Evolutionary conservation across 768 basidiomycete species (phyloP), one percentile per base, ranked within the genome.

Genomic region (Gyrodon lividus): DNA sequence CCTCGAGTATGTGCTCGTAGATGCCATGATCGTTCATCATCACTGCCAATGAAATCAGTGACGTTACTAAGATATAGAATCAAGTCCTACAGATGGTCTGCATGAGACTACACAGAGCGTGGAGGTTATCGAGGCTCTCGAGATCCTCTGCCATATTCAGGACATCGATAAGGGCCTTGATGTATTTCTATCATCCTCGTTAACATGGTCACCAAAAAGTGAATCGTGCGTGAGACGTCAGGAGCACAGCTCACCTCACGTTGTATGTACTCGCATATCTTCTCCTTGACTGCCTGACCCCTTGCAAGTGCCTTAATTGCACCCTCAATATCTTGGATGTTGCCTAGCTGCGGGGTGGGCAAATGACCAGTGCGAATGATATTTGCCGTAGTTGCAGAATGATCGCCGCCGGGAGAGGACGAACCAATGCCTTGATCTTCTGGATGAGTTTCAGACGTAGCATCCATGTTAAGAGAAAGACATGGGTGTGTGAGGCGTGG

Each of bases 1-100:
- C 95, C 50, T 92, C 87, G 34, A 98, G 79, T 57, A 99, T 88
- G 65, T 94, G 89, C 71, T 99, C 96, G 67, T 95, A 95, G 68
- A 99, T 81, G 35, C 78, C 79, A 67, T 94, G 93, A 69, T 99
- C 97, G 67, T 98, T 98, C 63, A 98, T 79, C 77, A 92, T 83
- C 56, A 99, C 94, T 97, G 64, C 16, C 52, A 42, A 48, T 20
- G 23, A 48, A 44, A 41, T 55, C 26, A 46, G 50, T 20, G 14
- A 41, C 7, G 23, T 28, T 16, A 30, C 9, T 8, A 35, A 7
- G 13, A n/a, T 37, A 50, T 19, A 35, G 26, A 37, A 16, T 10
- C 9, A 16, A 20, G 38, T 76, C 87, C 64, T 72, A 98, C 96
- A 74, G 62, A 98, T 95, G 17, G 92, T 89, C 70, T 97, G 93